Evolutionary conservation across 2,329 filamentous ascomycete species (phyloP), one percentile per base, ranked within the genome.

Genomic region (Arthrobotrys sphaeroides): DNA sequence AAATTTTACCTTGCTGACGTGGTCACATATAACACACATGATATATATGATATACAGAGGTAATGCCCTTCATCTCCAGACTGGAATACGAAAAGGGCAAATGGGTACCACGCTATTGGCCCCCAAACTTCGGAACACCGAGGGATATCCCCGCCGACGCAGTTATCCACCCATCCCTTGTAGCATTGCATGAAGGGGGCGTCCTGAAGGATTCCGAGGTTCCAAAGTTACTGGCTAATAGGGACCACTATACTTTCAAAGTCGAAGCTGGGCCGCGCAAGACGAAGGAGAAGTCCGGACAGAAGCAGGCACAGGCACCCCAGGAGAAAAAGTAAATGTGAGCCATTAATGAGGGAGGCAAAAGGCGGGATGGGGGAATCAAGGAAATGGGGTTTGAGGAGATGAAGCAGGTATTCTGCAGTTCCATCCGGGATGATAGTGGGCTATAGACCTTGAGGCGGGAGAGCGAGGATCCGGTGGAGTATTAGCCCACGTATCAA

Each of bases 41-140:
- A 7, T n/a, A n/a, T n/a, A n/a, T n/a, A 38, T 40, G 55, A 20
- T 18, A 18, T 36, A 40, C 61, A 82, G 82, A 83, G 78, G 75
- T 81, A 26, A 79, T 83, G 31, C 82, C 82, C 2, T 68, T 83
- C 43, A 82, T 82, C 64, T 81, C 80, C 7, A 80, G 82, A 10
- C 80, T 82, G 13, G 82, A 83, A 66, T 79, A 82, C 20, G 81
- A 82, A 67, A 55, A 80, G 0, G 81, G 80, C 2, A 80, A 81
- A 77, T 83, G 82, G 82, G 78, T 82, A 10, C 80, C 81, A 1
- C 79, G 80, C 6, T 79, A 80, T 69, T 79, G 79, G 51, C 82
- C 82, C n/a, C 82, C 82, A 7, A 83, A 82, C 69, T 69, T 81
- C 31, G 82, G 82, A 0, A 79, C 81, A 2, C 47, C 76, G 2